These are phyloP conservation scores for Ramicandelaber brevisporus DNA, from an alignment of 192 early-diverging fungal genomes.

Conservation along the genomic window DNA sequence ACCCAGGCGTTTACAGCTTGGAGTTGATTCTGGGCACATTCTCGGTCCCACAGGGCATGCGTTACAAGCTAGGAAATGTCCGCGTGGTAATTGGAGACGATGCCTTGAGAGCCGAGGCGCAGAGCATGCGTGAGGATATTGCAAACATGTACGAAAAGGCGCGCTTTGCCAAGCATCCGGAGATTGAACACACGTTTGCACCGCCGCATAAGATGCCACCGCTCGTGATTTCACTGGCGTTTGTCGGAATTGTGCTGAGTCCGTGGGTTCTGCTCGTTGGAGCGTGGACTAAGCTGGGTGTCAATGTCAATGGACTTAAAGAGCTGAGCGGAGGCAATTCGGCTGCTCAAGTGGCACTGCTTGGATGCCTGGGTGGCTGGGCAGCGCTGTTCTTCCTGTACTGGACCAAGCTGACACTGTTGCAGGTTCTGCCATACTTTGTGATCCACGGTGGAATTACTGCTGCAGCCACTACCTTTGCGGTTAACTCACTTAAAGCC, in stretches of 20 bases:
- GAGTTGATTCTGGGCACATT: slow-evolving; percentile 14
- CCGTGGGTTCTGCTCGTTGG: slow-evolving; percentile 7
- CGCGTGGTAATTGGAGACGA: slow-evolving; percentile 3
- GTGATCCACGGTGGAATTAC: too few relatives aligned
- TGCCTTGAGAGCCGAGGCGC: background rate
- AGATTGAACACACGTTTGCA: slow-evolving; percentile 15
- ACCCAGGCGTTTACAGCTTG: slow-evolving; percentile 8
- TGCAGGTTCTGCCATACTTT: too few relatives aligned
- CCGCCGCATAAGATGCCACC: slow-evolving; percentile 13
- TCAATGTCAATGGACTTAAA: slow-evolving; percentile 6
- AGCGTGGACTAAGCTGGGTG: slow-evolving; percentile 13
- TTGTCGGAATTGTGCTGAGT: slow-evolving; percentile 5
- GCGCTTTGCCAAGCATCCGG: slow-evolving; percentile 6
- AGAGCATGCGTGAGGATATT: too few relatives aligned
- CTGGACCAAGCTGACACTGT: too few relatives aligned
- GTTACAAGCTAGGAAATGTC: slow-evolving; percentile 11
- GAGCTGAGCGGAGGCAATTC: too few relatives aligned
- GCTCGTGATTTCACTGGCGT: slow-evolving; percentile 9
- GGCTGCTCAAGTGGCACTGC: too few relatives aligned
- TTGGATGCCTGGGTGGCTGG: too few relatives aligned
- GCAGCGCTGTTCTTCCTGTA: too few relatives aligned
- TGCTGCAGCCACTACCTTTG: too few relatives aligned
- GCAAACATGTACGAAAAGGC: too few relatives aligned
- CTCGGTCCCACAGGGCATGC: slow-evolving; percentile 6
- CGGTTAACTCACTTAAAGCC: too few relatives aligned